Percentiles rank a stretch among this genome's conserved stretches.
Conservation (phyloP, 768 basidiomycete genomes). For the Naganishia friedmannii region DNA sequence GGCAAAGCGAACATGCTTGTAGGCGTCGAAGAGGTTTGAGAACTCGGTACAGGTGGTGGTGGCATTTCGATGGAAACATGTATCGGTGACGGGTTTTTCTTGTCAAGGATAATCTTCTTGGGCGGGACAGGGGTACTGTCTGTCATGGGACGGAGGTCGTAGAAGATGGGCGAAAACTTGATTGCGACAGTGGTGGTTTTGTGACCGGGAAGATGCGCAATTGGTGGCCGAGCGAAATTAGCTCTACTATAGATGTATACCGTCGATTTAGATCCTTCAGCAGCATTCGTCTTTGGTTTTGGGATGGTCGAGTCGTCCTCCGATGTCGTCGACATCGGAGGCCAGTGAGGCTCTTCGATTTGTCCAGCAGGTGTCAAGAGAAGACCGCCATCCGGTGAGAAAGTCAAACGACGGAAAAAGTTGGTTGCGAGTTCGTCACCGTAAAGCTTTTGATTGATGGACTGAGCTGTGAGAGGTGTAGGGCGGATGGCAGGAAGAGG, state of each 20-base stretch:
- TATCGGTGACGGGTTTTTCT: constrained; percentile 47
- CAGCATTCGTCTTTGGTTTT: constrained; percentile 46
- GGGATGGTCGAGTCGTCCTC: constrained; percentile 32
- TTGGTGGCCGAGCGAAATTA: constrained; percentile 86
- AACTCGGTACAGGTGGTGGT: constrained; percentile 64
- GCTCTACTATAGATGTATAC: constrained; percentile 96
- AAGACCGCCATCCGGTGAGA: constrained; percentile 90
- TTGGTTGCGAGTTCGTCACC: constrained; percentile 93
- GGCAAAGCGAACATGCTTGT: constrained; percentile 81
- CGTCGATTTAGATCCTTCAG: constrained; percentile 57
- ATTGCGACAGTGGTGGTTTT: constrained; percentile 94
- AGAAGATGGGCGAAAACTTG: constrained; percentile 85
- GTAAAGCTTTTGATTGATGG: constrained; percentile 71
- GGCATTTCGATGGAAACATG: constrained; percentile 55
- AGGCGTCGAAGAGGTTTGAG: constrained; percentile 32
- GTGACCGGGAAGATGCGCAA: constrained; percentile 93
- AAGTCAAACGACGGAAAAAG: constrained; percentile 89
- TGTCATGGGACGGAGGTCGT: constrained; percentile 67
- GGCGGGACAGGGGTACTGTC: constrained; percentile 55
- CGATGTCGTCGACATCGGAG: constrained; percentile 21
- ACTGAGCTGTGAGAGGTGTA: constrained; percentile 52
- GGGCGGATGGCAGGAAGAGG: constrained; percentile 89
- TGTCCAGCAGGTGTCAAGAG: constrained; percentile 94
- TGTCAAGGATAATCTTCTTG: constrained; percentile 63
- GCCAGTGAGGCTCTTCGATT: constrained; percentile 82